Evolutionary conservation across 306 rosid species (phyloP).

Genomic region (Arachis hypogaea): DNA sequence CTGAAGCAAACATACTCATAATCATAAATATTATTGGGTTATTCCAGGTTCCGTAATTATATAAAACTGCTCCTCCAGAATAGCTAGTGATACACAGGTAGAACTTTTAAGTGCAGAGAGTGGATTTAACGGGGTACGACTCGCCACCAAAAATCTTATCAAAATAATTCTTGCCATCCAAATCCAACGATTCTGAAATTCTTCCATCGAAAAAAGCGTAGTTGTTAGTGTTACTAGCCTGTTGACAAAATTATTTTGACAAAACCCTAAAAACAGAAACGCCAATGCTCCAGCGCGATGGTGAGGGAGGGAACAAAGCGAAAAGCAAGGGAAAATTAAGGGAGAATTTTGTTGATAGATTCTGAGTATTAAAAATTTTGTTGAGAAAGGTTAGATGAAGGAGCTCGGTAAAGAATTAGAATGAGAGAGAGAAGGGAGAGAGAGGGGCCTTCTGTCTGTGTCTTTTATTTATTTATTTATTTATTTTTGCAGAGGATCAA

Average conservation of each 20-base stretch:
- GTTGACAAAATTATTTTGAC: background rate
- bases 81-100: no score
- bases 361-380: constrained; percentile 30
- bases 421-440: no score
- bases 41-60: no score
- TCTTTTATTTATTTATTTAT: no score
- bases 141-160: background rate
- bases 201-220: constrained; percentile 8
- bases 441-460: no score
- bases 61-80: no score
- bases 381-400: background rate
- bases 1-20: no score
- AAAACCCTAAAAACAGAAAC: constrained; percentile 36
- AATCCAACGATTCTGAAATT: background rate
- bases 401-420: no score
- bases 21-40: no score
- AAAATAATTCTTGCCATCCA: background rate
- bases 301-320: background rate
- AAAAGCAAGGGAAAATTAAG: constrained; percentile 6
- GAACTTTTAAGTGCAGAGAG: constrained; percentile 38
- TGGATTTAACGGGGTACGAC: background rate
- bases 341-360: background rate
- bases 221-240: background rate
- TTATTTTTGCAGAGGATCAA: no score
- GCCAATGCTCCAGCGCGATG: constrained; percentile 32